These are phyloP conservation scores for Tirmania nivea DNA, from an alignment of 495 filamentous ascomycete species.

Conservation along the genomic window DNA sequence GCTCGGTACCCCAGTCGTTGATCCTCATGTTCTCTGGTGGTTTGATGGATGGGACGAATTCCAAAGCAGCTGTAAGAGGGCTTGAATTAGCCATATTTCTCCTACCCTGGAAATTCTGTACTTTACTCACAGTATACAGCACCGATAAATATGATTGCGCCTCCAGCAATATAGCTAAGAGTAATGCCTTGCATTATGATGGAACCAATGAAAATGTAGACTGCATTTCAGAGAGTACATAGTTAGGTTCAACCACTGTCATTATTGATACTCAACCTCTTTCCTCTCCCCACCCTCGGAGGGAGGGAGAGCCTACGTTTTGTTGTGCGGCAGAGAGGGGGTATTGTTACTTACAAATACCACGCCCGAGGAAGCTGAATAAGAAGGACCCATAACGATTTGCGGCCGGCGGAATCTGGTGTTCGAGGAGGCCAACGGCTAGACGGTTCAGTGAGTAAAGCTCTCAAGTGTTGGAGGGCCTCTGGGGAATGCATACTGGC, in stretches of 20 bases:
- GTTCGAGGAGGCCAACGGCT: constrained; percentile 55
- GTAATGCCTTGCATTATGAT: constrained; percentile 46
- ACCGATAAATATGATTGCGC: constrained; percentile 53
- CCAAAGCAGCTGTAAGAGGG: constrained; percentile 34
- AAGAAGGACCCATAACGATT: constrained; percentile 91
- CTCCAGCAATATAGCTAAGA: constrained; percentile 41
- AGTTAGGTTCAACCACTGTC: too few species aligned
- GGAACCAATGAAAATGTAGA: constrained; percentile 89
- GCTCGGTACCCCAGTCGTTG: constrained; percentile 27
- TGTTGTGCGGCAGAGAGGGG: neutral
- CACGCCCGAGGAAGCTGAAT: constrained; percentile 89
- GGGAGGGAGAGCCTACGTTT: neutral
- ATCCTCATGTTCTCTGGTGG: constrained; percentile 88
- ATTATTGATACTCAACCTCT: too few species aligned
- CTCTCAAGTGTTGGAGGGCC: neutral
- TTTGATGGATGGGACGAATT: constrained; percentile 91
- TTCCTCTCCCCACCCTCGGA: neutral
- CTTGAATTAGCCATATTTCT: too few species aligned
- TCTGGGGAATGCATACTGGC: constrained; percentile 35
- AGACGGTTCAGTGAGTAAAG: neutral
- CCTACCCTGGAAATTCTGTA: too few species aligned
- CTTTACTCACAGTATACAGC: constrained; percentile 35
- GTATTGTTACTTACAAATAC: constrained; percentile 49
- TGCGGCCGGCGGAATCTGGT: constrained; percentile 83
- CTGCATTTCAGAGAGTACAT: constrained; percentile 22